phyloP scores from a whole-genome alignment of 2,329 filamentous ascomycete genomes.

The Elsinoe perseae region DNA sequence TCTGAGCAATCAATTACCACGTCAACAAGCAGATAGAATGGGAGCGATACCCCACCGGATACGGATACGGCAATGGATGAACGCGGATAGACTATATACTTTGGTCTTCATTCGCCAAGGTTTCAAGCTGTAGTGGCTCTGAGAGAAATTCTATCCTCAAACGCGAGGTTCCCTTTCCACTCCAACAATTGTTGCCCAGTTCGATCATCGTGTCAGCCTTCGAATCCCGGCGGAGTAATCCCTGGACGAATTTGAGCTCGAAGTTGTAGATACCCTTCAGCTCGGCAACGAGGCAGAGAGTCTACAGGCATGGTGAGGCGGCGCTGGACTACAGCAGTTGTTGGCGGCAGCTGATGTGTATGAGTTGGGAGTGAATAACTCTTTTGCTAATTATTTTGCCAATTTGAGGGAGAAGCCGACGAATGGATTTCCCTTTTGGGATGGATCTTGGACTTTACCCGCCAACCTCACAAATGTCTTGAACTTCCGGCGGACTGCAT shows the following conservation, averaged over 20 bases:
- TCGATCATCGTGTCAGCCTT: conserved; percentile 15
- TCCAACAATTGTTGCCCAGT: conserved; percentile 14
- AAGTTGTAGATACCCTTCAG: conserved; percentile 14
- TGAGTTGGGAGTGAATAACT: conserved; percentile 10
- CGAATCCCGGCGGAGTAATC: conserved; percentile 16
- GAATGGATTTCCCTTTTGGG: neutral
- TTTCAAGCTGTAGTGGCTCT: conserved; percentile 14
- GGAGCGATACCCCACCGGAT: neutral
- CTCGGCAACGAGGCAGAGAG: conserved; percentile 14
- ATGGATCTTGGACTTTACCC: neutral
- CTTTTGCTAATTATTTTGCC: neutral
- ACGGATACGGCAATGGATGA: too few species aligned
- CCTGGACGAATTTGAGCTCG: conserved; percentile 12
- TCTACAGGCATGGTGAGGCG: conserved; percentile 11
- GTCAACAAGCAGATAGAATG: too few species aligned
- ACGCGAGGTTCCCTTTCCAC: conserved; percentile 9
- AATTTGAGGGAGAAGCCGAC: neutral
- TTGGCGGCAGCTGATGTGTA: conserved; percentile 1
- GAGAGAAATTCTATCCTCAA: neutral
- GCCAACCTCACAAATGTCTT: too few species aligned
- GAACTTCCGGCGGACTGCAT: too few species aligned
- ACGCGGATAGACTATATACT: conserved; percentile 10
- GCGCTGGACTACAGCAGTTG: conserved; percentile 16
- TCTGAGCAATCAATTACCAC: neutral
- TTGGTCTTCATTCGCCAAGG: neutral